Conservation (phyloP, 352 stramenopile species). For the Globisporangium nunn region DNA sequence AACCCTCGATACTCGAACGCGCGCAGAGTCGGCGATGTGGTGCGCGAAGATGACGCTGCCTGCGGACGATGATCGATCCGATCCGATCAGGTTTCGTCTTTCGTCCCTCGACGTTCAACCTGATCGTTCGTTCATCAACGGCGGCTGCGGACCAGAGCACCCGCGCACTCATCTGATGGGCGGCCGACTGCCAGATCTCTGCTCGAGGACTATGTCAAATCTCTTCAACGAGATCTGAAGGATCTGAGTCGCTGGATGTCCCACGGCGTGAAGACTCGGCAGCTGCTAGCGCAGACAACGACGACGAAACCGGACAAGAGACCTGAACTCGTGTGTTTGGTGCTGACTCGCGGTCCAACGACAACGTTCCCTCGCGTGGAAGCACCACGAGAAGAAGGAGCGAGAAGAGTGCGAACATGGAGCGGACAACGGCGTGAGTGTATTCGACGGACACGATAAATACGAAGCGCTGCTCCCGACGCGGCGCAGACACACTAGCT, state of each 20-base stretch:
- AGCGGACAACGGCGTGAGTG: background rate
- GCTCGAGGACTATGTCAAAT: too few relatives aligned
- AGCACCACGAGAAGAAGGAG: too few relatives aligned
- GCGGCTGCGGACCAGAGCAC: too few relatives aligned
- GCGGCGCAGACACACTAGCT: background rate
- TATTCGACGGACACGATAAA: background rate
- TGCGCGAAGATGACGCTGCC: background rate
- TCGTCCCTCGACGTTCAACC: too few relatives aligned
- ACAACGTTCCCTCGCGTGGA: too few relatives aligned
- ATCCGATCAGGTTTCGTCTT: background rate
- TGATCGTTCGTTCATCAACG: too few relatives aligned
- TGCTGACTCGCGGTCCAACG: too few relatives aligned
- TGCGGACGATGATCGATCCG: background rate
- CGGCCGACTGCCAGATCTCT: too few relatives aligned
- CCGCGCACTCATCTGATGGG: too few relatives aligned
- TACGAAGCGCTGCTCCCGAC: background rate
- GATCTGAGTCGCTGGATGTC: conserved; percentile 1
- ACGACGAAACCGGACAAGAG: too few relatives aligned
- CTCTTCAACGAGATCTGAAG: too few relatives aligned
- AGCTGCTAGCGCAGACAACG: background rate
- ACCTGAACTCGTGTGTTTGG: too few relatives aligned
- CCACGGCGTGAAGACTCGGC: background rate
- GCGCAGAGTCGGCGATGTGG: background rate
- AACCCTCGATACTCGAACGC: background rate
- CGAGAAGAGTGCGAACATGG: background rate